Base-by-base conservation (phyloP, 2,329 filamentous ascomycete species). In the Penicillium crustosum region DNA sequence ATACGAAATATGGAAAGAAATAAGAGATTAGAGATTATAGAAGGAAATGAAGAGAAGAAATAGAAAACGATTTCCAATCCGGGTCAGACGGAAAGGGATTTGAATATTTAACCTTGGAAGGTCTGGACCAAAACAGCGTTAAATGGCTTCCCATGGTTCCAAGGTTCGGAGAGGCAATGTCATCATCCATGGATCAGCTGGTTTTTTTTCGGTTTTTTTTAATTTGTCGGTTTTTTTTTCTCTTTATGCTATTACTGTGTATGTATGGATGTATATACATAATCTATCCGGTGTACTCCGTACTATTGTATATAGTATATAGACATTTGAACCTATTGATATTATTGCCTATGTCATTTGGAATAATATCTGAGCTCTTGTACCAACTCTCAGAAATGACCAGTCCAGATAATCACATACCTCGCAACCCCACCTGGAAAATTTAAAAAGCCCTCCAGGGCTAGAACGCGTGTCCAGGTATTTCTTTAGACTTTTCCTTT, bases 331-430 rank as follows among this genome's bases (percentile, higher is more conserved):
- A 33, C 15, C 3, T 25, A 31, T 45, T 31, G 27, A 45, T 19
- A 29, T 4, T 19, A 27, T 49, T 19, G 21, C 31, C 31, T 33
- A 33, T 13, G 4, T 5, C 12, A 47, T 47, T 50, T 50, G 47
- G 17, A 49, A 31, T 47, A 47, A 25, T 25, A 25, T 25, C 41
- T 25, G 12, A 33, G 5, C 15, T 23, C 13, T 23, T 47, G 19
- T 47, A 47, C 29, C 7, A 13, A 47, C 29, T 43, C 36, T n/a
- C n/a, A 39, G 33, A 53, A 47, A 53, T 53, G 51, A 53, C 51
- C 41, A 49, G 51, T 54, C 52, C 43, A 41, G 42, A 53, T 39
- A 33, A 19, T 45, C 21, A 38, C 35, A 49, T 54, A 54, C 43
- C 45, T 54, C 43, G 33, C 6, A 19, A 9, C 42, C 33, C 43